These are phyloP conservation scores for Capronia americana DNA, from an alignment of 2,329 filamentous ascomycete species.

Conservation along the genomic window DNA sequence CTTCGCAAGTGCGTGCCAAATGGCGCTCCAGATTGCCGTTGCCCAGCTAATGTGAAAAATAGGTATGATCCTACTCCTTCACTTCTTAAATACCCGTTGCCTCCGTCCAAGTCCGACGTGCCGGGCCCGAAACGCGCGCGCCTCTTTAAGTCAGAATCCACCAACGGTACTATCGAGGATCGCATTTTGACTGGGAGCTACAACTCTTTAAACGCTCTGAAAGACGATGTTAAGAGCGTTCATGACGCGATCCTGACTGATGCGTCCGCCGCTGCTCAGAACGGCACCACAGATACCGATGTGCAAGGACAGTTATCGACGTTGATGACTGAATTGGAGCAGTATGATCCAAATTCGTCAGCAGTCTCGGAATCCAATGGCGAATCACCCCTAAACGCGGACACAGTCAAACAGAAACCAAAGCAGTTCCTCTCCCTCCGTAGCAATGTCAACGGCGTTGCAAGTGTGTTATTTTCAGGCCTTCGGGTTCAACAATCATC, in stretches of 20 bases:
- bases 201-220: conserved; percentile 50
- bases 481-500: conserved; percentile 62
- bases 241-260: conserved; percentile 24
- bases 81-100: conserved; percentile 50
- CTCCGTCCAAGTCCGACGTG: conserved; percentile 45
- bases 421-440: conserved; percentile 37
- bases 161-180: conserved; percentile 47
- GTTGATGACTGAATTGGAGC: conserved; percentile 23
- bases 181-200: conserved; percentile 49
- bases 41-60: conserved; percentile 36
- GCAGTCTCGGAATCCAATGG: conserved; percentile 14
- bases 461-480: conserved; percentile 85
- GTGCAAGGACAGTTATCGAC: conserved; percentile 25
- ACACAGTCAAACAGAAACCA: conserved; percentile 5
- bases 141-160: conserved; percentile 45
- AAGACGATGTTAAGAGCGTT: conserved; percentile 46
- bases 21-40: neutral
- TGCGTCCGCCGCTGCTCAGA: conserved; percentile 17
- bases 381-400: conserved; percentile 18
- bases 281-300: conserved; percentile 21
- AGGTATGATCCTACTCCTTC: conserved; percentile 54
- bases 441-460: conserved; percentile 51
- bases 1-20: conserved; percentile 29
- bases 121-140: conserved; percentile 53
- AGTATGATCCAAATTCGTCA: conserved; percentile 12